These are phyloP conservation scores for Colletotrichum salicis DNA, from an alignment of 2,329 filamentous ascomycete species.

Conservation along the genomic window DNA sequence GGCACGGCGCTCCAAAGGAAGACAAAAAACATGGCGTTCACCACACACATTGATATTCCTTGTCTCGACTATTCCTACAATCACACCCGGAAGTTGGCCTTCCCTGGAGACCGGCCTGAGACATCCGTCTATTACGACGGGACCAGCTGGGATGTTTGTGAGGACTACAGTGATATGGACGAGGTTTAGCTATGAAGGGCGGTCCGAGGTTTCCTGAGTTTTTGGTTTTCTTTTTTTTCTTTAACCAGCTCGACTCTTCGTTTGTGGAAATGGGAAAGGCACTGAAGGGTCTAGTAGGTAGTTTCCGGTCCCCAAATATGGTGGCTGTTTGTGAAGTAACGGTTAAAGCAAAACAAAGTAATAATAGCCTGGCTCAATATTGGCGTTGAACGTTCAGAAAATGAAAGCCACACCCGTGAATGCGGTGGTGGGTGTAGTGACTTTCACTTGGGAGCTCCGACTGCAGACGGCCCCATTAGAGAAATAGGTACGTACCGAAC, in stretches of 20 bases:
- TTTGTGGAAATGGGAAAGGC: neutral
- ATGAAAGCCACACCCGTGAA: slow-evolving; percentile 2
- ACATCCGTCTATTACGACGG: neutral
- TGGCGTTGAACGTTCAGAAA: neutral
- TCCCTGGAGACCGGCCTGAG: neutral
- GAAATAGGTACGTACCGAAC: neutral
- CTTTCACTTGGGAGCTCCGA: neutral
- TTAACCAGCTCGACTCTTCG: neutral
- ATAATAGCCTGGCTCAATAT: neutral
- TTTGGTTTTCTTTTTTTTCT: neutral
- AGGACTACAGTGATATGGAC: neutral
- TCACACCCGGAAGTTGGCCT: neutral
- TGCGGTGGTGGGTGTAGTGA: neutral
- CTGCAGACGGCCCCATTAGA: neutral
- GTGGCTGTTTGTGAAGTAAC: slow-evolving; percentile 1
- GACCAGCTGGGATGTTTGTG: neutral
- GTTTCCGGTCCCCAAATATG: neutral
- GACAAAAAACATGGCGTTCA: slow-evolving; percentile 5
- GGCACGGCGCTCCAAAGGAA: neutral
- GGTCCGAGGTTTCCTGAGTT: neutral
- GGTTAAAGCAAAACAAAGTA: neutral
- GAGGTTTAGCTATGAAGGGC: no score
- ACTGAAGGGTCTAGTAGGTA: neutral
- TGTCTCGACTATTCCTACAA: neutral
- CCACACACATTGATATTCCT: neutral